These are phyloP conservation scores for Trypanosoma melophagium DNA, from an alignment of 208 protist species.

Conservation along the genomic window DNA sequence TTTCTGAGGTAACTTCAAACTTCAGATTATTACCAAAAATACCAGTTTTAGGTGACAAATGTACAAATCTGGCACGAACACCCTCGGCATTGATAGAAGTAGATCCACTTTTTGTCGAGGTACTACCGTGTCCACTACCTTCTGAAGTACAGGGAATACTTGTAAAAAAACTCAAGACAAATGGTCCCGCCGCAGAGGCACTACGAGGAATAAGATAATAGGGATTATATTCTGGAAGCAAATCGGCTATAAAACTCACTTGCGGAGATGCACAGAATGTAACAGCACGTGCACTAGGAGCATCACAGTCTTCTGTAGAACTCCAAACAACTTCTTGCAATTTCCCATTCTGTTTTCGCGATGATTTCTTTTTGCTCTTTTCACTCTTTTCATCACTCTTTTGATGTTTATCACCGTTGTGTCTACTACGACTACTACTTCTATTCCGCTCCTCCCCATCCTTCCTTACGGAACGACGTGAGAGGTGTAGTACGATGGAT, in stretches of 20 bases:
- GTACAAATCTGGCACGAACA: slow-evolving; percentile 12
- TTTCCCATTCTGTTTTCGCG: background rate
- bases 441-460: background rate
- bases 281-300: background rate
- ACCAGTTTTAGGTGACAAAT: slow-evolving; percentile 4
- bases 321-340: slow-evolving; percentile 3
- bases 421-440: background rate
- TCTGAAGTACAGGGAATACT: slow-evolving; percentile 5
- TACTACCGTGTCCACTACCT: background rate
- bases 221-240: slow-evolving; percentile 13
- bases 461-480: background rate
- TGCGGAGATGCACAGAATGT: slow-evolving; percentile 2
- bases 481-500: slow-evolving; percentile 8
- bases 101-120: background rate
- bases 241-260: slow-evolving; percentile 2
- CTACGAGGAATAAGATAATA: slow-evolving; percentile 24
- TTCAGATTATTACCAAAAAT: slow-evolving; percentile 10
- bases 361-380: background rate
- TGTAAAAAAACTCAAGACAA: slow-evolving; percentile 19
- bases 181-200: background rate
- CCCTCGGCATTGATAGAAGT: background rate
- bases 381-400: background rate
- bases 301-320: slow-evolving; percentile 12
- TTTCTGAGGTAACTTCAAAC: slow-evolving; percentile 14
- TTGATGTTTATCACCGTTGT: background rate